Evolutionary conservation across 768 basidiomycete genomes (phyloP).

Genomic region (Mycena metata): DNA sequence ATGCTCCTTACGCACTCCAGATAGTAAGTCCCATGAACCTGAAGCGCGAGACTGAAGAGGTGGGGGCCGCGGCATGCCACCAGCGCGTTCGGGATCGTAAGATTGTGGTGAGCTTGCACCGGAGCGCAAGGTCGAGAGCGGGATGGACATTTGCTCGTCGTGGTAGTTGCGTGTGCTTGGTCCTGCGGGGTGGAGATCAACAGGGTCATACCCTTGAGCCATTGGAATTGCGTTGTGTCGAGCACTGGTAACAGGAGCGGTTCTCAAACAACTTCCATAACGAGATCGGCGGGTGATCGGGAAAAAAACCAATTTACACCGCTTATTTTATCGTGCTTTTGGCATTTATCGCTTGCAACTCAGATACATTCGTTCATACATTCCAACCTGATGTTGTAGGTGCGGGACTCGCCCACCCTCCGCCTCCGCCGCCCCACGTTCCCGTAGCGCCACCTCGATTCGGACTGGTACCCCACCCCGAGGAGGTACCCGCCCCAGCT

Average conservation of each 20-base stretch:
- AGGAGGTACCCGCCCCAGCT: slow-evolving; percentile 30
- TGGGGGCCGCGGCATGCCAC: background rate
- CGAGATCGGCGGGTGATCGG: too few relatives aligned
- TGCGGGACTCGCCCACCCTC: slow-evolving; percentile 65
- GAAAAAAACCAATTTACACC: too few relatives aligned
- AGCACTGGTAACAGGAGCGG: background rate
- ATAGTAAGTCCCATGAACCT: slow-evolving; percentile 61
- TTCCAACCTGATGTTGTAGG: slow-evolving; percentile 45
- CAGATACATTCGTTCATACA: background rate
- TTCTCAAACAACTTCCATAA: too few relatives aligned
- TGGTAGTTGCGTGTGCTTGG: slow-evolving; percentile 7
- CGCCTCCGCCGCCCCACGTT: slow-evolving; percentile 54
- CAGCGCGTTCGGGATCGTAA: slow-evolving; percentile 31
- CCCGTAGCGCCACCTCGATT: slow-evolving; percentile 39
- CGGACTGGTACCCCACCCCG: slow-evolving; percentile 36
- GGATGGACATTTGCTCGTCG: slow-evolving; percentile 26
- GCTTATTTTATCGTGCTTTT: too few relatives aligned
- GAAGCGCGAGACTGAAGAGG: background rate
- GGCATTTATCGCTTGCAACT: too few relatives aligned
- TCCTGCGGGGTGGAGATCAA: slow-evolving; percentile 16
- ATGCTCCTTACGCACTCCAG: slow-evolving; percentile 64
- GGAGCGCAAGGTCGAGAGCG: slow-evolving; percentile 20
- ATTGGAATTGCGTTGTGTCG: background rate
- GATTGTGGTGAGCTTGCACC: background rate
- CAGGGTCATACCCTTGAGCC: slow-evolving; percentile 20